phyloP scores from a whole-genome alignment of 768 basidiomycete species.

The Gautieria morchelliformis region DNA sequence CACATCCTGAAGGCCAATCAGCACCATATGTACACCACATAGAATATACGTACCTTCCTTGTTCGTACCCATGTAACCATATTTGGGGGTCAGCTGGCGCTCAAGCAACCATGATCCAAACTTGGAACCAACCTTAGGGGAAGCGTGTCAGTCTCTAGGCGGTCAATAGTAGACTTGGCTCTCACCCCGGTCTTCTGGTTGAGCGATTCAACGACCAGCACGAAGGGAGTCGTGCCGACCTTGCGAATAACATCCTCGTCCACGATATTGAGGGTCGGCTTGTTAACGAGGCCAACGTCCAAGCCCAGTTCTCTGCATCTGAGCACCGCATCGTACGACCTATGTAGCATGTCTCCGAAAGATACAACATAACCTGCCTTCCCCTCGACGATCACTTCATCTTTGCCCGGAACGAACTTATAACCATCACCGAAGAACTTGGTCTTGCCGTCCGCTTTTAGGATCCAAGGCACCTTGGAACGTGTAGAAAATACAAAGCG shows the following conservation, averaged over 20 bases:
- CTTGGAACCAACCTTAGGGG: conserved; percentile 59
- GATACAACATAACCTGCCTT: conserved; percentile 75
- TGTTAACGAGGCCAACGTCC: conserved; percentile 82
- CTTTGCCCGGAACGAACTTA: conserved; percentile 75
- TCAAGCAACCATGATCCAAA: conserved; percentile 83
- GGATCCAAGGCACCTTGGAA: conserved; percentile 80
- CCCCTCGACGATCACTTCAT: conserved; percentile 72
- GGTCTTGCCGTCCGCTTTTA: conserved; percentile 61
- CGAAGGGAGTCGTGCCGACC: conserved; percentile 66
- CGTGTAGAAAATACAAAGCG: conserved; percentile 87
- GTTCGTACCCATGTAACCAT: conserved; percentile 69
- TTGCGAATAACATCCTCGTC: conserved; percentile 74
- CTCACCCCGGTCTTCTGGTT: conserved; percentile 81
- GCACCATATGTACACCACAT: conserved; percentile 4
- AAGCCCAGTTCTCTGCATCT: conserved; percentile 61
- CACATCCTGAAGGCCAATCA: conserved; percentile 35
- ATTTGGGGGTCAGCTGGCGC: conserved; percentile 70
- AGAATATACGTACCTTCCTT: conserved; percentile 40
- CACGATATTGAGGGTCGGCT: conserved; percentile 71
- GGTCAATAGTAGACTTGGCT: not conserved
- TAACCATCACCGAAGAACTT: conserved; percentile 61
- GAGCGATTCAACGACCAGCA: conserved; percentile 76
- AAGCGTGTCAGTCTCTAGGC: not conserved
- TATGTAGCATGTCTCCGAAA: conserved; percentile 82
- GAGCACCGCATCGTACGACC: conserved; percentile 75